Base-by-base conservation (phyloP, 2,329 filamentous ascomycete species). In the Clonostachys sp. region DNA sequence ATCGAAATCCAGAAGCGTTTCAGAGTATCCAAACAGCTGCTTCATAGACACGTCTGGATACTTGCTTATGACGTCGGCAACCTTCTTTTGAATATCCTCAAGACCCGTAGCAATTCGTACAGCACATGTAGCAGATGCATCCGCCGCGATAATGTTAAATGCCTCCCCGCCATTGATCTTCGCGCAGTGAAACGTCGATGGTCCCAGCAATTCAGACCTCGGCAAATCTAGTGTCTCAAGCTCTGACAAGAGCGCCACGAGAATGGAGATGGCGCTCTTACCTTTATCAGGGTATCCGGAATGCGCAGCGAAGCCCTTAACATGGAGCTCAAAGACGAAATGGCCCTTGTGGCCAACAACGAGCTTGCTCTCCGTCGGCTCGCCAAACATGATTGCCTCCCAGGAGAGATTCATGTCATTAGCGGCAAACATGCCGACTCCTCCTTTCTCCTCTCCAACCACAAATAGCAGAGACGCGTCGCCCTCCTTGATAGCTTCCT, bases 261-360 rank as follows among this genome's bases (percentile, higher is more conserved):
- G 61, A 4, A 57, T 51, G 6, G 59, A 55, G 5, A 58, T 64
- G 9, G 64, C 67, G 46, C 59, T 68, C 46, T 56, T 62, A 9
- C 61, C 60, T 4, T 60, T 54, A 33, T 86, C 89, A 0, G 91
- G 91, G 60, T 96, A 96, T 7, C 90, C 91, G 2, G 84, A 90
- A 67, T 96, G 91, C 50, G 47, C 49, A 10, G 50, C 50, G 40
- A 83, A 84, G 17, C 91, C 91, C 30, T 74, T 75, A 0, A 86
- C 86, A 13, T 71, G 70, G 48, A 95, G 57, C 2, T 73, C 68
- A 40, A 59, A 57, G 4, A 52, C 56, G 3, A 55, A 33, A 17
- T 51, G 53, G 2, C 57, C 57, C 45, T 59, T 59, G 33, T 58
- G 57, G 2, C 57, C 57, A 10, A 54, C 54, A 5, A 50, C 57